Evolutionary conservation across 148 eudicot species (phyloP), one percentile per base, ranked within the genome.

Genomic region (Fagopyrum tataricum): DNA sequence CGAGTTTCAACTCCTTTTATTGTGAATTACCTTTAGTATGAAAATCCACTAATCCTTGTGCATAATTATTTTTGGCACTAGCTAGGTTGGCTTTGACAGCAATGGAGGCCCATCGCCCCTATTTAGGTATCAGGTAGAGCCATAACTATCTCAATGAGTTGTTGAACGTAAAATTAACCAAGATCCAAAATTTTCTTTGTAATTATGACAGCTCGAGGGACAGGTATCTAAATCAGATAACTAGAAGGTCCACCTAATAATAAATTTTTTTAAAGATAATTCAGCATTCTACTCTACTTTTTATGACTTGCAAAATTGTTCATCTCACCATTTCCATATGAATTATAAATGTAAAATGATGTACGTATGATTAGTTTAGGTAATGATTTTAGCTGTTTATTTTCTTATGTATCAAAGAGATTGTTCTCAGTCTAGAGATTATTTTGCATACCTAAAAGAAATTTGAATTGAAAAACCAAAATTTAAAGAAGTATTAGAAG

Each of bases 231-330:
- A 20, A 7, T 56, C 62, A 56, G 24, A 56, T 20, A 48, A 56
- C 26, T 56, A 56, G 62, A 56, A 56, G 62, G 62, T 56, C 58
- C 62, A 56, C 31, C 13, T 8, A 56, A 56, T 49, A 13, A 49
- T 49, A 49, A 49, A 15, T 49, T 49, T 49, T n/a, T 13, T 48
- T 4, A 48, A 17, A 49, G 23, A 56, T 21, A 21, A n/a, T 9
- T 56, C 12, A 21, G 9, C 62, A 56, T 7, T 20, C 37, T 21
- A 21, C 62, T 56, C 31, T 52, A 52, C 58, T 21, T 52, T 52
- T 52, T 52, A 52, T n/a, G 62, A 21, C 62, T 56, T 56, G 37
- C 21, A 15, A 5, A 20, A 56, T 7, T 7, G 20, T 21, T 56
- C 31, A 56, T 56, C 26, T 56, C 62, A 56, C 20, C 23, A 17